Evolutionary conservation across 768 basidiomycete genomes (phyloP).

Genomic region (Pleurotus giganteus): DNA sequence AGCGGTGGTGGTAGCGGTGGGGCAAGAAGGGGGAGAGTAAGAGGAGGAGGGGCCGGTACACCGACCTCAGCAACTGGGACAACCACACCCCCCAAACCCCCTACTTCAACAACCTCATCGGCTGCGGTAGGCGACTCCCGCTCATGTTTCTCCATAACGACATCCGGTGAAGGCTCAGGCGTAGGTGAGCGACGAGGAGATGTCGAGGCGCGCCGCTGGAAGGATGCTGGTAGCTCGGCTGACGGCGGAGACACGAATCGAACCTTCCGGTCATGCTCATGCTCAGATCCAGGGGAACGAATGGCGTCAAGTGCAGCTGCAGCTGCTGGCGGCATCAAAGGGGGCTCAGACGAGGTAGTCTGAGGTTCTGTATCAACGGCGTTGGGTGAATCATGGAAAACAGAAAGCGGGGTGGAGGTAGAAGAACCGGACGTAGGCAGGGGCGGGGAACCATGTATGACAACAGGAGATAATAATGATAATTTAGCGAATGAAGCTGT

Average conservation of each 20-base stretch:
- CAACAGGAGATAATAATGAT: slow-evolving; percentile 40
- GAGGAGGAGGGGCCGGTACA: background rate
- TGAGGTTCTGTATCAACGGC: too few relatives aligned
- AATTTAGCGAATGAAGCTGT: slow-evolving; percentile 51
- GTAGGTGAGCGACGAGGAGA: slow-evolving; percentile 8
- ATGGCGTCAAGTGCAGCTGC: background rate
- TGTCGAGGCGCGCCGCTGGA: slow-evolving; percentile 6
- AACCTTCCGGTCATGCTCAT: background rate
- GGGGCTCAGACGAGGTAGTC: too few relatives aligned
- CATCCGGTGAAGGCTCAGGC: background rate
- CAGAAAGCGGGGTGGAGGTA: background rate
- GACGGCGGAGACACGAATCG: background rate
- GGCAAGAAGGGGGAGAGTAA: background rate
- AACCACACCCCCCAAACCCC: background rate
- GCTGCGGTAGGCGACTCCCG: background rate
- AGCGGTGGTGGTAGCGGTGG: background rate
- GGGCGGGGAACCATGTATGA: slow-evolving; percentile 12
- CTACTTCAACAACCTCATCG: slow-evolving; percentile 7
- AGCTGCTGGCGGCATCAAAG: too few relatives aligned
- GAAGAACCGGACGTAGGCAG: background rate
- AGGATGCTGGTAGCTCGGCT: background rate
- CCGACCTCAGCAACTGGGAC: background rate
- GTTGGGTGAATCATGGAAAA: slow-evolving; percentile 6
- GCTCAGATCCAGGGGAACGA: background rate
- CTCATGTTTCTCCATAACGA: background rate